Evolutionary conservation across 2,329 filamentous ascomycete species (phyloP).

Genomic region (Pseudogymnoascus sp.): DNA sequence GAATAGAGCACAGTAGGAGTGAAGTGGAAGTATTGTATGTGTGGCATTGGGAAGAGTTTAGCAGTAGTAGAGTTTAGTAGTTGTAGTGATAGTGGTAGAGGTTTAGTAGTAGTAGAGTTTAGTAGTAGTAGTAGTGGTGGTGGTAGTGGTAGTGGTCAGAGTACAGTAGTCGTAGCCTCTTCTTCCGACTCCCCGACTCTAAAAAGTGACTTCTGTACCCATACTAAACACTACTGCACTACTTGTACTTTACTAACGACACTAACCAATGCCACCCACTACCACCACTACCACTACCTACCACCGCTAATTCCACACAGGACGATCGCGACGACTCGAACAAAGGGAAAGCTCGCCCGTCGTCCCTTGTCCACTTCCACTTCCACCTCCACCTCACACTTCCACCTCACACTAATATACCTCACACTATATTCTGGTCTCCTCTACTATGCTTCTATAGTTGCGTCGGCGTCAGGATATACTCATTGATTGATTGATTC

Average conservation of each 20-base stretch:
- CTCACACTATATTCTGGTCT: background rate
- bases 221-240: background rate
- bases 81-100: background rate
- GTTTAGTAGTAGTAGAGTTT: too few species aligned
- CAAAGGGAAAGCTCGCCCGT: background rate
- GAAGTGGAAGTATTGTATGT: too few species aligned
- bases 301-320: background rate
- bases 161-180: background rate
- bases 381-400: background rate
- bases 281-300: background rate
- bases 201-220: background rate
- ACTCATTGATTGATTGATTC: background rate
- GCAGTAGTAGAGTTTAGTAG: background rate
- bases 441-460: background rate
- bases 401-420: background rate
- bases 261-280: too few species aligned
- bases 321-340: too few species aligned
- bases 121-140: background rate
- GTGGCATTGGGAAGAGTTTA: too few species aligned
- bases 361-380: too few species aligned
- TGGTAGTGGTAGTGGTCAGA: too few species aligned
- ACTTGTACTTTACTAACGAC: background rate
- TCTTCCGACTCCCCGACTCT: background rate
- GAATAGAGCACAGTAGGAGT: too few species aligned
- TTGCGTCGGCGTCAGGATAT: background rate